Conservation (phyloP, 345 rosid species). For the Lepidium aucheri region DNA sequence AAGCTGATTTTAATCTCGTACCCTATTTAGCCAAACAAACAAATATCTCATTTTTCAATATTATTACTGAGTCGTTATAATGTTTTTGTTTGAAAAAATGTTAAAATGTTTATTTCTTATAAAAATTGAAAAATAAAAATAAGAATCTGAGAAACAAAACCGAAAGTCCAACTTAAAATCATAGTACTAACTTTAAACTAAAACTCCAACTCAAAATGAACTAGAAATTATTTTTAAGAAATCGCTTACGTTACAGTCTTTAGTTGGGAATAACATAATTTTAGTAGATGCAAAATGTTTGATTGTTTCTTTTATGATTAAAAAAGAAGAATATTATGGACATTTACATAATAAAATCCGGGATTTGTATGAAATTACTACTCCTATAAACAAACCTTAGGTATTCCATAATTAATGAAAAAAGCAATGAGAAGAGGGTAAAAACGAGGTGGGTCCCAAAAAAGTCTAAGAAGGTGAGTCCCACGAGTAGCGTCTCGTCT, state of each 20-base stretch:
- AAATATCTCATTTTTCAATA: not conserved
- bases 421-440: not conserved
- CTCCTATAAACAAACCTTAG: not conserved
- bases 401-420: not conserved
- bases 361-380: not conserved
- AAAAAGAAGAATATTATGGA: too few relatives aligned
- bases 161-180: not conserved
- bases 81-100: too few relatives aligned
- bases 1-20: not conserved
- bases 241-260: not conserved
- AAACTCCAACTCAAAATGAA: not conserved
- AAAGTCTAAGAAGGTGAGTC: slow-evolving; percentile 20
- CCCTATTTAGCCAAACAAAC: not conserved
- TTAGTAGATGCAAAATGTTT: not conserved
- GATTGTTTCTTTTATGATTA: not conserved
- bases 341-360: not conserved
- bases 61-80: too few relatives aligned
- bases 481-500: slow-evolving; percentile 25
- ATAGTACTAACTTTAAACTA: not conserved
- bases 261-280: not conserved
- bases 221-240: not conserved
- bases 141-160: not conserved
- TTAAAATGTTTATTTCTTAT: not conserved
- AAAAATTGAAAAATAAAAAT: not conserved
- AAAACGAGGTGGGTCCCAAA: slow-evolving; percentile 25